Base-by-base conservation (phyloP, 2,329 filamentous ascomycete species). In the Gnomoniopsis sp. region DNA sequence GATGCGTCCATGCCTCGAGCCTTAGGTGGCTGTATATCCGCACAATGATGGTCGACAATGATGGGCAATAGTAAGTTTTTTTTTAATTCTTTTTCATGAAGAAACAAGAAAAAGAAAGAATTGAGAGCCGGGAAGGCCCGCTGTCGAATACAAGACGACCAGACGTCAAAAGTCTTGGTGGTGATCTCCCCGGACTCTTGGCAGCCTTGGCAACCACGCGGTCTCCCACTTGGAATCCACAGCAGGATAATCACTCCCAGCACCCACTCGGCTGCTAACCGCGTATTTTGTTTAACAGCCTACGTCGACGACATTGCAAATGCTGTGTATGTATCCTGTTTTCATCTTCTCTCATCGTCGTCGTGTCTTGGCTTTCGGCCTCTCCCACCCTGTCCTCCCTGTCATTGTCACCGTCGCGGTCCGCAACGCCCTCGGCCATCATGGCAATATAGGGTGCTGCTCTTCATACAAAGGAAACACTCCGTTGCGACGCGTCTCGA, bases 291-390 rank as follows among this genome's bases (percentile, higher is more conserved):
- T 70, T 63, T 69, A 60, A 66, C 69, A 79, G 77, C 77, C 72
- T 60, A 58, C 55, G 76, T 79, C 70, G 72, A 72, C 70, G 73
- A 77, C 72, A 74, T 79, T 72, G 74, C 74, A 74, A 79, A 79
- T 77, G 75, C 74, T 71, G 75, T 79, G 77, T 79, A 79, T 63
- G 75, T 56, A 23, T 50, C n/a, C 22, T 50, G 46, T 33, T 53
- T 47, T 64, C 62, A 46, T 57, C 19, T 62, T 36, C 34, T 23
- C 21, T 26, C 53, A 44, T 61, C 56, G 55, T 60, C 58, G 34
- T 64, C 59, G 21, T 38, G 19, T 26, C 59, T n/a, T 34, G 22
- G 47, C 23, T 49, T 54, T 34, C 26, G 38, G 47, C n/a, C n/a
- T n/a, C 26, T 47, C 3, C 49, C 23, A 15, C 30, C 44, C 36